These are phyloP conservation scores for Talaromyces sp. DNA, from an alignment of 2,329 filamentous ascomycete species.

Conservation along the genomic window DNA sequence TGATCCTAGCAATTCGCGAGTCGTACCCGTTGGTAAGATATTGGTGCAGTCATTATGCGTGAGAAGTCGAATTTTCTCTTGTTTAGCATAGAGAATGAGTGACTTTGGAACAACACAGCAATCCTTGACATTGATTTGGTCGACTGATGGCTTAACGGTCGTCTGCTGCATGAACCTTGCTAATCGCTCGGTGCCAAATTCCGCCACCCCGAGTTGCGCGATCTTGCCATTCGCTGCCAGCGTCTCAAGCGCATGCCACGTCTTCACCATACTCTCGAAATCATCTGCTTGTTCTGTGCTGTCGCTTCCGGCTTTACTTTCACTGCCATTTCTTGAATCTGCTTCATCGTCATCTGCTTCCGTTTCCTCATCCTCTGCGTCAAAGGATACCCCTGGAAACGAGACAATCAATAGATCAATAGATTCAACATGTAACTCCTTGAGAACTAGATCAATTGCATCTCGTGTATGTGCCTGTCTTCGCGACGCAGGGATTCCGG, in stretches of 20 bases:
- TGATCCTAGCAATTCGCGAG: slow-evolving; percentile 76
- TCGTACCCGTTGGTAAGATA: slow-evolving; percentile 78
- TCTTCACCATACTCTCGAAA: slow-evolving; percentile 63
- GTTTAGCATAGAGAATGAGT: slow-evolving; percentile 77
- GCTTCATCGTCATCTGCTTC: slow-evolving; percentile 34
- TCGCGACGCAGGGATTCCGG: slow-evolving; percentile 60
- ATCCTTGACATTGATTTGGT: slow-evolving; percentile 94
- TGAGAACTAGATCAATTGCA: slow-evolving; percentile 74
- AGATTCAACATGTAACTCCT: slow-evolving; percentile 68
- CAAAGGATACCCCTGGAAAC: slow-evolving; percentile 89
- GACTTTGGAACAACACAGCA: slow-evolving; percentile 94
- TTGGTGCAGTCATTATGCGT: slow-evolving; percentile 94
- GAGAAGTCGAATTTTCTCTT: slow-evolving; percentile 76
- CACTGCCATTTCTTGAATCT: slow-evolving; percentile 58
- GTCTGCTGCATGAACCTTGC: slow-evolving; percentile 70
- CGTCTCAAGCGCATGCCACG: slow-evolving; percentile 64
- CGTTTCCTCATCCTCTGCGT: slow-evolving; percentile 83
- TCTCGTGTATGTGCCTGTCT: slow-evolving; percentile 69
- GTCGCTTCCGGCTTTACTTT: slow-evolving; percentile 54
- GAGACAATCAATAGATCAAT: slow-evolving; percentile 89
- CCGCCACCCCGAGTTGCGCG: slow-evolving; percentile 74
- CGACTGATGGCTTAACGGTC: slow-evolving; percentile 70
- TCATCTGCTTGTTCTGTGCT: slow-evolving; percentile 45
- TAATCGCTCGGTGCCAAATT: slow-evolving; percentile 84
- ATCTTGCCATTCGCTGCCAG: slow-evolving; percentile 69